Conservation (phyloP, 495 filamentous ascomycete genomes). For the Xylaria intraflava region DNA sequence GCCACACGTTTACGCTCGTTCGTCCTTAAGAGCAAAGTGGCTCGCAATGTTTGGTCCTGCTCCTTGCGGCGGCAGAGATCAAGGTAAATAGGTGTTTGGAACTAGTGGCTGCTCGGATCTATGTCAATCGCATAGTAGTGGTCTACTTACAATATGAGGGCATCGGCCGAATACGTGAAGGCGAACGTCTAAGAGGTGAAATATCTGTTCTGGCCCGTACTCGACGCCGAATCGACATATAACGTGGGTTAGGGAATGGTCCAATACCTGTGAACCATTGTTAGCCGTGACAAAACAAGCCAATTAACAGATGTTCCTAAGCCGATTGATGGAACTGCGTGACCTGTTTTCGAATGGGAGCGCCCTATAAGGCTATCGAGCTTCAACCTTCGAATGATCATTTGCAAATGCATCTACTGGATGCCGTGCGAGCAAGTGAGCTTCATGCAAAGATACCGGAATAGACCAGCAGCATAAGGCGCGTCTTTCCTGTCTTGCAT, state of each 20-base stretch:
- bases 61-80: background rate
- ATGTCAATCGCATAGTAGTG: background rate
- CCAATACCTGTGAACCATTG: background rate
- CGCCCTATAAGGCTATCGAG: background rate
- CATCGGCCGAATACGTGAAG: no score
- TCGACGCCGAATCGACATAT: background rate
- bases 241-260: background rate
- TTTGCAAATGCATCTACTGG: conserved; percentile 12
- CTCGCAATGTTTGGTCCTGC: no score
- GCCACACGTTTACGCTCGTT: no score
- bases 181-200: background rate
- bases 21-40: no score
- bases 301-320: background rate
- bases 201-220: background rate
- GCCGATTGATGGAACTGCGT: no score
- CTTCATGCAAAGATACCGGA: conserved; percentile 18
- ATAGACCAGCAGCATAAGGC: conserved; percentile 6
- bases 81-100: background rate
- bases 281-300: background rate
- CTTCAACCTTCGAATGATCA: background rate
- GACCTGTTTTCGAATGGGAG: background rate
- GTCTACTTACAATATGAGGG: background rate
- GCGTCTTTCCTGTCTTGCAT: conserved; percentile 19
- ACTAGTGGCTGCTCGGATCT: background rate
- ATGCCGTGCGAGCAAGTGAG: conserved; percentile 3